Conservation (phyloP, 257 asterid species). For the Forsythia suspensa region DNA sequence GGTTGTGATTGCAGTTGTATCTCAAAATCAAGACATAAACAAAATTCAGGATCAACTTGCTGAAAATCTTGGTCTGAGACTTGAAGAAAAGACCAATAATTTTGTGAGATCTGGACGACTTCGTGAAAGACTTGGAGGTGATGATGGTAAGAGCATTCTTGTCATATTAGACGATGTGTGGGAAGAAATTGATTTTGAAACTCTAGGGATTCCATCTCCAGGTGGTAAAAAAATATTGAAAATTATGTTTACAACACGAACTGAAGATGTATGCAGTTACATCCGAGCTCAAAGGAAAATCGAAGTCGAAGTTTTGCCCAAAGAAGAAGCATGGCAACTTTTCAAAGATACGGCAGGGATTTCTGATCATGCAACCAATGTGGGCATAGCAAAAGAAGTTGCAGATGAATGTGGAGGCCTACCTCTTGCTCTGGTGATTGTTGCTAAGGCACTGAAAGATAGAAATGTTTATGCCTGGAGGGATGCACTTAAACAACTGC, state of each 20-base stretch:
- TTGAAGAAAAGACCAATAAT: not conserved
- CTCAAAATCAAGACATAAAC: not conserved
- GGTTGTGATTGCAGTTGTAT: not conserved
- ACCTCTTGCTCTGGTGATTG: conserved; percentile 30
- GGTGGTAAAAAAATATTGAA: not conserved
- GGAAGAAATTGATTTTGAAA: not conserved
- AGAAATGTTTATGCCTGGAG: conserved; percentile 4
- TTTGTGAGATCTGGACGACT: conserved; percentile 22
- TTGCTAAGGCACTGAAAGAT: not conserved
- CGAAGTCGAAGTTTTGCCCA: not conserved
- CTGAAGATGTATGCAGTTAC: not conserved
- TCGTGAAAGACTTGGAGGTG: conserved; percentile 13
- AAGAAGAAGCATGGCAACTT: conserved; percentile 31
- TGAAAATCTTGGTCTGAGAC: not conserved
- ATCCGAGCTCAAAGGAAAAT: not conserved
- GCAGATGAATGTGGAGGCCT: conserved; percentile 20
- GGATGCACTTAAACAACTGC: conserved; percentile 12
- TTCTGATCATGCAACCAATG: not conserved
- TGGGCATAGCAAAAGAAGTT: conserved; percentile 16
- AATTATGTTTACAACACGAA: not conserved
- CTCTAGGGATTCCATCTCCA: not conserved
- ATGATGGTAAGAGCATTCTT: not conserved
- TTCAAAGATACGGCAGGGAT: conserved; percentile 17
- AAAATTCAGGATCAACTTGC: conserved; percentile 19
- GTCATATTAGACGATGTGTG: not conserved